Conservation (phyloP, 192 early-diverging fungal species). For the Podochytrium sp. region DNA sequence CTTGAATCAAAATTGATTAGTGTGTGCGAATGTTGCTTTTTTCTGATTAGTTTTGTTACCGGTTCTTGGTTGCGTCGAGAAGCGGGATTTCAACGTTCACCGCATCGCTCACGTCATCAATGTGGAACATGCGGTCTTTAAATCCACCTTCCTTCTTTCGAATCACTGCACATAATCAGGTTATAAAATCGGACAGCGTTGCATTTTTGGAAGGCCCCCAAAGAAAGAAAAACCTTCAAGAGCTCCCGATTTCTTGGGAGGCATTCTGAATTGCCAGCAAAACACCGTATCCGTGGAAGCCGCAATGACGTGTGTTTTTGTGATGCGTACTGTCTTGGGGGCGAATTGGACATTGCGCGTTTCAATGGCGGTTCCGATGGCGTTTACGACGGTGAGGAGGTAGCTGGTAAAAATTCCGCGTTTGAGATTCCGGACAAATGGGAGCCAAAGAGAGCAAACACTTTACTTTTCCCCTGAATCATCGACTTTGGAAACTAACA, state of each 20-base stretch:
- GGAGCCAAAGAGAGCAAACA: not conserved
- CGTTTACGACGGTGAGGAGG: constrained; percentile 53
- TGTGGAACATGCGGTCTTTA: constrained; percentile 54
- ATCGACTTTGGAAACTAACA: constrained; percentile 52
- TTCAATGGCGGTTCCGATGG: constrained; percentile 60
- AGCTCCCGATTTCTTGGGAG: constrained; percentile 39
- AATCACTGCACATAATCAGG: constrained; percentile 7
- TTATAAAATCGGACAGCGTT: too few species aligned
- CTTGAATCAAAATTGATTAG: constrained; percentile 10
- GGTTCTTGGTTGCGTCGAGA: constrained; percentile 10
- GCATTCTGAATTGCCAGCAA: constrained; percentile 54
- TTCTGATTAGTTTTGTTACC: not conserved
- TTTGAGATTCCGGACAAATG: not conserved
- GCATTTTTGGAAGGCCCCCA: too few species aligned
- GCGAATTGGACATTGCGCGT: constrained; percentile 56
- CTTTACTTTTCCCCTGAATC: constrained; percentile 33
- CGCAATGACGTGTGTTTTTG: constrained; percentile 47
- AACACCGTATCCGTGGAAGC: constrained; percentile 50
- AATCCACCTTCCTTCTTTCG: constrained; percentile 48
- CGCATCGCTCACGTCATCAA: constrained; percentile 49
- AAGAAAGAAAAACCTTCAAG: constrained; percentile 19
- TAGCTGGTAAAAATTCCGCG: constrained; percentile 32
- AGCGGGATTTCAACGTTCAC: constrained; percentile 26
- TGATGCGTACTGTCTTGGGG: constrained; percentile 49
- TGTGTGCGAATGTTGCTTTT: too few species aligned